Percentiles rank a stretch among this genome's conserved stretches.
Conservation (phyloP, 2,329 filamentous ascomycete species). For the Drechslerella dactyloides region DNA sequence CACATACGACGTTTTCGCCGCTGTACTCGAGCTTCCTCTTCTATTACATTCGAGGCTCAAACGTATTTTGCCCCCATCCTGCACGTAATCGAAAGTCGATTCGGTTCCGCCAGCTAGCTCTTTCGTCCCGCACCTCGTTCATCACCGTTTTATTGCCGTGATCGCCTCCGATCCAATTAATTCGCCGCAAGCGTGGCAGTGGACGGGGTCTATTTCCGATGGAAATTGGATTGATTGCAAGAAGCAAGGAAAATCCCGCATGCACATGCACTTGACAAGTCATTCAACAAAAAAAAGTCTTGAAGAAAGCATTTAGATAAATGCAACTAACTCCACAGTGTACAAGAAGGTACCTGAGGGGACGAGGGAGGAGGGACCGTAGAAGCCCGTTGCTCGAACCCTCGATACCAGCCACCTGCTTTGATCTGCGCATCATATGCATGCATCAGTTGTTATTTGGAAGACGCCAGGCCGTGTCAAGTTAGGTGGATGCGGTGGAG, state of each 20-base stretch:
- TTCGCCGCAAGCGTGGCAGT: background rate
- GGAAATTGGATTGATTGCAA: background rate
- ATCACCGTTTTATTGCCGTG: slow-evolving; percentile 3
- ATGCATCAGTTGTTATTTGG: too few relatives aligned
- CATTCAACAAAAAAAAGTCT: background rate
- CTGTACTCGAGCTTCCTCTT: background rate
- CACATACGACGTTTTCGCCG: background rate
- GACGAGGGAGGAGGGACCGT: too few relatives aligned
- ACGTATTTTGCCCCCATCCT: background rate
- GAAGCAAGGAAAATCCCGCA: background rate
- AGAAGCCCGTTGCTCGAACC: too few relatives aligned
- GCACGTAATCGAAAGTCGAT: background rate
- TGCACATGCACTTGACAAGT: too few relatives aligned
- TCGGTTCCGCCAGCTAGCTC: background rate
- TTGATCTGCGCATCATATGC: too few relatives aligned
- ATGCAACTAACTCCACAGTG: background rate
- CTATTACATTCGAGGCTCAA: too few relatives aligned
- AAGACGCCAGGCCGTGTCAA: too few relatives aligned
- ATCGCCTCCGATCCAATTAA: slow-evolving; percentile 10
- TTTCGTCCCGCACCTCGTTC: background rate
- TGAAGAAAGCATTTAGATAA: background rate
- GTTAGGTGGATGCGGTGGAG: too few relatives aligned
- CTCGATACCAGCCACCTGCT: too few relatives aligned
- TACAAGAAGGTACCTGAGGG: too few relatives aligned
- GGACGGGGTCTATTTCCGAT: too few relatives aligned